Percentiles rank a stretch among this genome's conserved stretches.
Evolutionary conservation across 768 basidiomycete species (phyloP).

Genomic region (Pleurotus tuoliensis): DNA sequence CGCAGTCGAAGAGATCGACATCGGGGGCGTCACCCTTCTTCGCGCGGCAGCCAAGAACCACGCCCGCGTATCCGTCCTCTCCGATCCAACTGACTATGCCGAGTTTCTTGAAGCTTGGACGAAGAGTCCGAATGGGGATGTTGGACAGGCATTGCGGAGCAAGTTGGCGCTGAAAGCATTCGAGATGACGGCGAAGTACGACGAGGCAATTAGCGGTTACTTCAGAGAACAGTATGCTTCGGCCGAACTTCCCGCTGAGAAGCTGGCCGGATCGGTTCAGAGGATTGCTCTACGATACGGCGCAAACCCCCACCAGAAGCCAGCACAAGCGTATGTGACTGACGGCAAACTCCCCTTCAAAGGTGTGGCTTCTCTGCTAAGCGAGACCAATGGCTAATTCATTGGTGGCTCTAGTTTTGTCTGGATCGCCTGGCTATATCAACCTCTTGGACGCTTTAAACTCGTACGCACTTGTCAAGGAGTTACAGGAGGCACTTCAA

Average conservation of each 20-base stretch:
- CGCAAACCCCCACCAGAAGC: constrained; percentile 98
- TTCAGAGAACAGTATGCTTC: constrained; percentile 95
- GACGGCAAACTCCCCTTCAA: constrained; percentile 91
- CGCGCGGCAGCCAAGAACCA: constrained; percentile 99
- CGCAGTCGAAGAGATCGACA: constrained; percentile 97
- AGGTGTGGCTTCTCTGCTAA: constrained; percentile 39
- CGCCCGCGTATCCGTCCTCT: constrained; percentile 84
- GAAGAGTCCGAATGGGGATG: constrained; percentile 59
- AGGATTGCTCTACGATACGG: constrained; percentile 88
- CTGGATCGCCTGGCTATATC: constrained; percentile 96
- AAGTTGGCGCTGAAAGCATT: constrained; percentile 95
- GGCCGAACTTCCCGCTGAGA: constrained; percentile 60
- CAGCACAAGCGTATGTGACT: constrained; percentile 92
- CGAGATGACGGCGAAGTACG: constrained; percentile 93
- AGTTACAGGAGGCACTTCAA: constrained; percentile 80
- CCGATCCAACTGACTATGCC: constrained; percentile 84
- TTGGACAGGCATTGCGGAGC: constrained; percentile 66
- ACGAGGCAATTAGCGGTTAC: constrained; percentile 93
- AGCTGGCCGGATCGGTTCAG: constrained; percentile 70
- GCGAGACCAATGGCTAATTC: neutral
- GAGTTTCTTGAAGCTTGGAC: constrained; percentile 78
- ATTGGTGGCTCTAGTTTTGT: constrained; percentile 55
- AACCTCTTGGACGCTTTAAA: constrained; percentile 97
- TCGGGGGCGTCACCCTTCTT: constrained; percentile 95
- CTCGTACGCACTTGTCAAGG: constrained; percentile 93